Percentiles rank a stretch among this genome's conserved stretches.
These are phyloP conservation scores for Spergularia azorica DNA, from an alignment of 179 eudicot species.

Conservation along the genomic window DNA sequence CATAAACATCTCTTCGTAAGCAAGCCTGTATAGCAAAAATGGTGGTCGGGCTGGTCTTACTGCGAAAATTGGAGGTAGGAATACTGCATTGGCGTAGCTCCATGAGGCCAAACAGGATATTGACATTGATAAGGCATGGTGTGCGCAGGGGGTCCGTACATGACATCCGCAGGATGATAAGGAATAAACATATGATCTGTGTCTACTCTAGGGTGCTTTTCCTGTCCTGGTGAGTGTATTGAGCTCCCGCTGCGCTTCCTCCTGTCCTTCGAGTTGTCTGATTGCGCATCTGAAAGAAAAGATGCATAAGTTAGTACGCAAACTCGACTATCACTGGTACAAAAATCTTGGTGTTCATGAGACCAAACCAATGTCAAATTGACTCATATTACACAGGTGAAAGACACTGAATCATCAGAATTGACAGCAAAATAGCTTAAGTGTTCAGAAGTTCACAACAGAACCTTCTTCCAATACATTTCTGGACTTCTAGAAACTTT, in stretches of 20 bases:
- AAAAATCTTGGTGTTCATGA: neutral
- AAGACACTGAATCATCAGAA: too few relatives aligned
- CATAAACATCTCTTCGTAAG: too few relatives aligned
- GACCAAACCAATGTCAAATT: too few relatives aligned
- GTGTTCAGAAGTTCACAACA: neutral
- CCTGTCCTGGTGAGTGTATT: neutral
- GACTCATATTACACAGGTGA: too few relatives aligned
- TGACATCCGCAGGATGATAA: neutral
- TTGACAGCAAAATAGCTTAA: too few relatives aligned
- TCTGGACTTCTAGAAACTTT: neutral
- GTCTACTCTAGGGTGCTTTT: slow-evolving; percentile 1
- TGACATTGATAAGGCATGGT: neutral
- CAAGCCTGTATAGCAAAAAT: neutral
- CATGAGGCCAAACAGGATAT: slow-evolving; percentile 11
- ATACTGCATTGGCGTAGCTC: neutral
- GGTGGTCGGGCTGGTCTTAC: neutral
- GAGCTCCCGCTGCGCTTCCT: neutral
- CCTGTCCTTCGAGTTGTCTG: neutral
- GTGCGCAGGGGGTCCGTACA: neutral
- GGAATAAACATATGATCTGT: slow-evolving; percentile 7
- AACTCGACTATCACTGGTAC: neutral
- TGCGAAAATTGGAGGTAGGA: neutral
- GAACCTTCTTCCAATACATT: neutral
- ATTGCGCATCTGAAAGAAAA: neutral
- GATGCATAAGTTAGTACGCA: neutral